Conservation (phyloP, 352 stramenopile species). For the Pythium dissotocum region DNA sequence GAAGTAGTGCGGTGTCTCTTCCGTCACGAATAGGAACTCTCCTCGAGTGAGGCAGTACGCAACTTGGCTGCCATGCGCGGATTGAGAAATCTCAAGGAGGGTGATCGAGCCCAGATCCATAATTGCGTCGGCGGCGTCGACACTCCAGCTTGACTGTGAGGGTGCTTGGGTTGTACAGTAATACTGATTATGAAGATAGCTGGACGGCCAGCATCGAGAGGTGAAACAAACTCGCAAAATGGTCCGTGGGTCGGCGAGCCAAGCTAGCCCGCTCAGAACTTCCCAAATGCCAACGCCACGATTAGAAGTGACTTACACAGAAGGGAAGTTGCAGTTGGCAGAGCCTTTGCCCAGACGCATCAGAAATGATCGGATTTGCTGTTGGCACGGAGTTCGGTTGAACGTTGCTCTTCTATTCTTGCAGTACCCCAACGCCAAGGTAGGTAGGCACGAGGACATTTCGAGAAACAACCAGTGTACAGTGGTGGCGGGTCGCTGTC, state of each 20-base stretch:
- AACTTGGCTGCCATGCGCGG: constrained; percentile 46
- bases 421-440: background rate
- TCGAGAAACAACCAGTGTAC: background rate
- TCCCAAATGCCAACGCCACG: background rate
- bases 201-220: background rate
- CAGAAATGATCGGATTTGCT: constrained; percentile 2
- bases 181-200: background rate
- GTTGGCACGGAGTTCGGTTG: background rate
- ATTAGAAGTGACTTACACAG: constrained; percentile 21
- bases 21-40: constrained; percentile 73
- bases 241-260: background rate
- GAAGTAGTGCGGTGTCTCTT: constrained; percentile 48
- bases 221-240: background rate
- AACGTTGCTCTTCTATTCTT: background rate
- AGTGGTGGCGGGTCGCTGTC: background rate
- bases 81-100: constrained; percentile 62
- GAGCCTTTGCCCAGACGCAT: background rate
- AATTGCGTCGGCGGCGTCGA: background rate
- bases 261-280: constrained; percentile 16
- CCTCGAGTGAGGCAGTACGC: constrained; percentile 71
- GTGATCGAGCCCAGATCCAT: constrained; percentile 60
- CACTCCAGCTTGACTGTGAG: background rate
- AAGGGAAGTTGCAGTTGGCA: constrained; percentile 14
- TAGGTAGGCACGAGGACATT: background rate
- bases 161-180: constrained; percentile 12